phyloP scores from a whole-genome alignment of 2,329 filamentous ascomycete genomes.

The Trichoderma koningii region DNA sequence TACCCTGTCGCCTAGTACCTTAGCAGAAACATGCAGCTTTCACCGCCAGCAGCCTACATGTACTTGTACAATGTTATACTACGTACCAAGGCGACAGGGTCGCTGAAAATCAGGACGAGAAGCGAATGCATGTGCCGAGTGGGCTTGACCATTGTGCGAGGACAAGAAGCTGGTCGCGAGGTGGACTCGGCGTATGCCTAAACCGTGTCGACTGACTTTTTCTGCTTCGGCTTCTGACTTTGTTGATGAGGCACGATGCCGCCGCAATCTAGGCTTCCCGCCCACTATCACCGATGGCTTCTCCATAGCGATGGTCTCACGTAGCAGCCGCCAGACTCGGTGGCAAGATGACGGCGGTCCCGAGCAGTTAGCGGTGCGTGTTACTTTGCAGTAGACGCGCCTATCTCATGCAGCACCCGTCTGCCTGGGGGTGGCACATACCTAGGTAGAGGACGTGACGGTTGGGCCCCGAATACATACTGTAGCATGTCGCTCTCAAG shows the following conservation, averaged over 20 bases:
- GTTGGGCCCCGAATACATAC: neutral
- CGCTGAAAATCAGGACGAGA: neutral
- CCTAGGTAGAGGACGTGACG: constrained; percentile 13
- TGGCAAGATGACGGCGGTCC: neutral
- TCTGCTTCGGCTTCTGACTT: neutral
- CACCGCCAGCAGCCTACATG: constrained; percentile 11
- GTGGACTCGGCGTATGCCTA: constrained; percentile 8
- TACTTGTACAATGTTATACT: neutral
- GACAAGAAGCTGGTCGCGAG: neutral
- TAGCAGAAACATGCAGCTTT: constrained; percentile 9
- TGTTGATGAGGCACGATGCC: neutral
- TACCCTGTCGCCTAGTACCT: constrained; percentile 1
- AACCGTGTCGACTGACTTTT: neutral
- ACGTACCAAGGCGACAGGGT: constrained; percentile 4
- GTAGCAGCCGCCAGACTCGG: neutral
- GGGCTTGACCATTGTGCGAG: constrained; percentile 17
- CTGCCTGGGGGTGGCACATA: neutral
- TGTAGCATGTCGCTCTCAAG: constrained; percentile 1
- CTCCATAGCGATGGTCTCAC: neutral
- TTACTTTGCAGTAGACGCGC: neutral
- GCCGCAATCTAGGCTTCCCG: neutral
- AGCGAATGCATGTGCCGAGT: neutral
- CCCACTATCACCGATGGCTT: neutral
- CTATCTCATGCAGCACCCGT: neutral
- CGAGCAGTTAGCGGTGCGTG: constrained; percentile 1